These are phyloP conservation scores for Biscogniauxia mediterranea DNA, from an alignment of 2,329 filamentous ascomycete genomes.

Conservation along the genomic window DNA sequence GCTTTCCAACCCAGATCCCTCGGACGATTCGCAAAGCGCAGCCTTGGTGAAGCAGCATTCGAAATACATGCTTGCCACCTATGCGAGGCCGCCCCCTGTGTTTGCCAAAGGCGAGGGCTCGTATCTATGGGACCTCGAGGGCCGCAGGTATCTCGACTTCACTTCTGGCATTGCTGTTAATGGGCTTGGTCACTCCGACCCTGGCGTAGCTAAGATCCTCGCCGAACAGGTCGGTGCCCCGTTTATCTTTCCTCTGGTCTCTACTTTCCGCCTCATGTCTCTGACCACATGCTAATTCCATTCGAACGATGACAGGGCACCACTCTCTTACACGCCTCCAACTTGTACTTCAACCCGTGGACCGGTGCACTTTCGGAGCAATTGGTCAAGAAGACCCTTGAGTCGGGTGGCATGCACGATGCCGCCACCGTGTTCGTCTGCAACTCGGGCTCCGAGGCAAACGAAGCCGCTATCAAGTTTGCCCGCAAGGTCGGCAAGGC, in stretches of 20 bases:
- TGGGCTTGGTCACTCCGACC: slow-evolving; percentile 85
- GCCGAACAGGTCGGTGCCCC: slow-evolving; percentile 63
- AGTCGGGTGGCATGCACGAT: slow-evolving; percentile 78
- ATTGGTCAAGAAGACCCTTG: slow-evolving; percentile 76
- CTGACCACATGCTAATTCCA: too few relatives aligned
- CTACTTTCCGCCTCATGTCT: too few relatives aligned
- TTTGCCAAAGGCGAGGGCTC: slow-evolving; percentile 86
- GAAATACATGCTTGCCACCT: slow-evolving; percentile 94
- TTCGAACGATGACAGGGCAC: slow-evolving; percentile 48
- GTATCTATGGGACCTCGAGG: slow-evolving; percentile 87
- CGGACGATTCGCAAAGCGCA: slow-evolving; percentile 50
- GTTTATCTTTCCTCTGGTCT: not conserved
- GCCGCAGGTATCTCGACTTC: slow-evolving; percentile 87
- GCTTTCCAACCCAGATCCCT: slow-evolving; percentile 32
- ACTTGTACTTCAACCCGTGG: slow-evolving; percentile 97
- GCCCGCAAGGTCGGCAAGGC: slow-evolving; percentile 85
- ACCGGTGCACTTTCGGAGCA: slow-evolving; percentile 85
- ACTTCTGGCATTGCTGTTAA: slow-evolving; percentile 96
- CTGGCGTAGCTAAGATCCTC: slow-evolving; percentile 71
- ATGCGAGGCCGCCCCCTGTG: slow-evolving; percentile 83
- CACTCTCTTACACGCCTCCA: slow-evolving; percentile 86
- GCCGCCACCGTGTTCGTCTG: slow-evolving; percentile 84
- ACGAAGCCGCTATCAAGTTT: slow-evolving; percentile 97
- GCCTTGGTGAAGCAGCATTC: slow-evolving; percentile 72
- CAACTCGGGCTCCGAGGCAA: slow-evolving; percentile 95